These are phyloP conservation scores for Kalaharituber pfeilii DNA, from an alignment of 2,329 filamentous ascomycete genomes.

Conservation along the genomic window DNA sequence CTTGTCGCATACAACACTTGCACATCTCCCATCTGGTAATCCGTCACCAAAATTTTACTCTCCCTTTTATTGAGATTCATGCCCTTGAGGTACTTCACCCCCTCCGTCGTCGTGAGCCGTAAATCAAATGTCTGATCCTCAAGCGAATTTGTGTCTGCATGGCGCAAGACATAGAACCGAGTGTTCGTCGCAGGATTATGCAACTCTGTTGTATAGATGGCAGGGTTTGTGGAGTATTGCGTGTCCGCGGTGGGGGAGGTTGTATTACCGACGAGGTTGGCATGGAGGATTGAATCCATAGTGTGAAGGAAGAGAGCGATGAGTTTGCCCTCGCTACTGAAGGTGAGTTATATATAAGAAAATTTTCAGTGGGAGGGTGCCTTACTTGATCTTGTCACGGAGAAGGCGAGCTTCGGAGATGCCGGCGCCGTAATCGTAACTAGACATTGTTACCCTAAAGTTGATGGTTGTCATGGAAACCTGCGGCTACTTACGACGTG, in stretches of 20 bases:
- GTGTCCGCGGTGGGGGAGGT: not conserved
- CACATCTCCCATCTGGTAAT: not conserved
- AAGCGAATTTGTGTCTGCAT: slow-evolving; percentile 7
- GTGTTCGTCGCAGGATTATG: slow-evolving; percentile 5
- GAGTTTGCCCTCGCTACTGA: slow-evolving; percentile 33
- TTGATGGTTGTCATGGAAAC: not conserved
- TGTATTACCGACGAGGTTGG: slow-evolving; percentile 20
- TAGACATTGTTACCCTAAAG: not conserved
- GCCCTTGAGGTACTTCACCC: not conserved
- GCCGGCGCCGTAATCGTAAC: slow-evolving; percentile 33
- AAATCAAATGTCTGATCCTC: slow-evolving; percentile 9
- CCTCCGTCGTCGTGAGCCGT: slow-evolving; percentile 6
- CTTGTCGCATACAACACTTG: slow-evolving; percentile 1
- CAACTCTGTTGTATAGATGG: slow-evolving; percentile 11
- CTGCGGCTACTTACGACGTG: slow-evolving; percentile 22
- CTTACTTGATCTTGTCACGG: slow-evolving; percentile 32
- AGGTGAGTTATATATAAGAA: not conserved
- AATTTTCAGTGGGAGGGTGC: not conserved
- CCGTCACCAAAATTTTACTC: not conserved
- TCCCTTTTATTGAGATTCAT: not conserved
- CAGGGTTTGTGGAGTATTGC: slow-evolving; percentile 9
- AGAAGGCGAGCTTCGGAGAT: slow-evolving; percentile 38
- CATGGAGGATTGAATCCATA: slow-evolving; percentile 35
- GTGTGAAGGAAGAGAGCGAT: slow-evolving; percentile 38
- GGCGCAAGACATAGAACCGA: slow-evolving; percentile 11